These are phyloP conservation scores for Phoenix roebelenii DNA, from an alignment of 176 grass and related monocot species.

Conservation along the genomic window DNA sequence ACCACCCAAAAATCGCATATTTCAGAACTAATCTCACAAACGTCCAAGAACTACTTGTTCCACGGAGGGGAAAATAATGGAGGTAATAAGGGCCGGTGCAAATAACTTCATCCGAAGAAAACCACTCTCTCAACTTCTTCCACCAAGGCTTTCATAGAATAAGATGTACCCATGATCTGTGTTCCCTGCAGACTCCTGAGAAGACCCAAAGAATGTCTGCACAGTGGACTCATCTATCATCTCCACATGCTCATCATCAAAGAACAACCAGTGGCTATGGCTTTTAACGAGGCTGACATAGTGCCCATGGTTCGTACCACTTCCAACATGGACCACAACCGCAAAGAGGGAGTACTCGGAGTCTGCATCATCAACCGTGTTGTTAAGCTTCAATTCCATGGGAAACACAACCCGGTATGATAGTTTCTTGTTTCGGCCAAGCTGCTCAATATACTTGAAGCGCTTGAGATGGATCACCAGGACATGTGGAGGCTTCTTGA, in stretches of 20 bases:
- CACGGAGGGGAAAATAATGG: too few species aligned
- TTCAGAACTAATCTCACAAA: too few species aligned
- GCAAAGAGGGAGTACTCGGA: constrained; percentile 7
- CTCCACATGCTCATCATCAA: constrained; percentile 16
- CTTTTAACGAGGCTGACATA: constrained; percentile 20
- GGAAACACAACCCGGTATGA: constrained; percentile 93
- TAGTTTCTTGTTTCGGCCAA: constrained; percentile 86
- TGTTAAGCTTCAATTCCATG: constrained; percentile 49
- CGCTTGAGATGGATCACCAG: constrained; percentile 92
- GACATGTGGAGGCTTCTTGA: constrained; percentile 88
- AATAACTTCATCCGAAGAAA: too few species aligned
- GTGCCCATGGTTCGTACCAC: constrained; percentile 4
- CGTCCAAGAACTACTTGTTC: too few species aligned
- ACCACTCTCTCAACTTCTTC: background rate
- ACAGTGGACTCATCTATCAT: constrained; percentile 9
- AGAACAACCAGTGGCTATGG: constrained; percentile 16
- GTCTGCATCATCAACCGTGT: background rate
- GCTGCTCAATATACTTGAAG: constrained; percentile 93
- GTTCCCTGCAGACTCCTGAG: constrained; percentile 8
- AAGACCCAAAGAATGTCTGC: constrained; percentile 9
- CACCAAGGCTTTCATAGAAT: constrained; percentile 8
- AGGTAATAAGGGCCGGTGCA: too few species aligned
- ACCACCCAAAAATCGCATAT: too few species aligned
- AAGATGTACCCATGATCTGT: constrained; percentile 17
- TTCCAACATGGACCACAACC: constrained; percentile 17